Conservation (phyloP, 768 basidiomycete genomes). For the Hypholoma fasciculare region DNA sequence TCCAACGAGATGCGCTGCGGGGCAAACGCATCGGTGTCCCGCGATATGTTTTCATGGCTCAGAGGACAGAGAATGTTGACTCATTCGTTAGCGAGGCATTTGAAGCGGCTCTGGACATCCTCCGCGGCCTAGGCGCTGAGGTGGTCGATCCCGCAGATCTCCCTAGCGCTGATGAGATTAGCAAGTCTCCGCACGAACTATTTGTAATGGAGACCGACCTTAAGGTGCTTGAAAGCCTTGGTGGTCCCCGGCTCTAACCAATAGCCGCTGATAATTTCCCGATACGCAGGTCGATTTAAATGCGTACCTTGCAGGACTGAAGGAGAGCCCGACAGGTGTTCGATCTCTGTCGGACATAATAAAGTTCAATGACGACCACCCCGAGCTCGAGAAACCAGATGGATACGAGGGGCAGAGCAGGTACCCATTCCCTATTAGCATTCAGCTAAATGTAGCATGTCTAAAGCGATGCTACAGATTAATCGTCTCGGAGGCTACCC, state of each 20-base stretch:
- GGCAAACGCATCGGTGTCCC: slow-evolving; percentile 60
- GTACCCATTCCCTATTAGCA: slow-evolving; percentile 1
- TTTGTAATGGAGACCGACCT: slow-evolving; percentile 54
- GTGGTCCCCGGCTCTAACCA: not conserved
- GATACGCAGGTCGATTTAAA: slow-evolving; percentile 47
- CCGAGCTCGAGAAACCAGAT: slow-evolving; percentile 44
- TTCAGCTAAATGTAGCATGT: not conserved
- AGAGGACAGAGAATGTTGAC: slow-evolving; percentile 28
- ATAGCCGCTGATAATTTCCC: not conserved
- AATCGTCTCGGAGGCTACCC: slow-evolving; percentile 36
- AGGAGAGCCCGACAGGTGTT: slow-evolving; percentile 55
- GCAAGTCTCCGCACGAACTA: slow-evolving; percentile 48
- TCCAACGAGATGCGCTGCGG: slow-evolving; percentile 43
- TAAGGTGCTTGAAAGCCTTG: slow-evolving; percentile 39
- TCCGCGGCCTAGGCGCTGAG: slow-evolving; percentile 43
- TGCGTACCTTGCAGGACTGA: slow-evolving; percentile 43
- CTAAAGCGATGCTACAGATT: slow-evolving; percentile 37
- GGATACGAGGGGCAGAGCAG: slow-evolving; percentile 36
- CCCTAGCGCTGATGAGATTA: slow-evolving; percentile 50
- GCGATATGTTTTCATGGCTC: slow-evolving; percentile 35
- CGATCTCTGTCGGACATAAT: slow-evolving; percentile 57
- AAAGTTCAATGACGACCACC: slow-evolving; percentile 52
- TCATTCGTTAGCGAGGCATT: slow-evolving; percentile 37
- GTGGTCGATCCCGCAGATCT: slow-evolving; percentile 66
- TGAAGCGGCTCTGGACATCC: slow-evolving; percentile 34